A percentile compares a stretch with the other conserved stretches of the same genome.
Conservation (phyloP, 139 green algal genomes). For the Spirogloea muscicola region DNA sequence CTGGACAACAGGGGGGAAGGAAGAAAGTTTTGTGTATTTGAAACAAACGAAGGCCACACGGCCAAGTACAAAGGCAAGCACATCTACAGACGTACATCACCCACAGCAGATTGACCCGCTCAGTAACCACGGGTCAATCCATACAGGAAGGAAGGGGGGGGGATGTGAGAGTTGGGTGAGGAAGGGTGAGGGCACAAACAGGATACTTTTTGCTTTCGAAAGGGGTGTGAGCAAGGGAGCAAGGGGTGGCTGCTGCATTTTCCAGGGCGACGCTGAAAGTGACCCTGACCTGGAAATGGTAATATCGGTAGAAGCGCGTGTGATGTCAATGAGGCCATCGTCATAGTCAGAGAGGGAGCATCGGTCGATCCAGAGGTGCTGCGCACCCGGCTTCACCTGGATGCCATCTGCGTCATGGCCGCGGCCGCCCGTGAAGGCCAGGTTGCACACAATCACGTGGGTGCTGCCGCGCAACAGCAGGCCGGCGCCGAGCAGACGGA, state of each 20-base stretch:
- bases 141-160: too few relatives aligned
- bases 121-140: too few relatives aligned
- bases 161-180: too few relatives aligned
- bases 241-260: neutral
- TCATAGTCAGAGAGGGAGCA: constrained; percentile 22
- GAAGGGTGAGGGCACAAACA: too few relatives aligned
- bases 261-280: too few relatives aligned
- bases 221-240: neutral
- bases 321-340: constrained; percentile 27
- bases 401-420: constrained; percentile 7
- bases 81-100: too few relatives aligned
- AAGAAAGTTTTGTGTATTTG: too few relatives aligned
- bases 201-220: too few relatives aligned
- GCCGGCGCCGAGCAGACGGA: neutral
- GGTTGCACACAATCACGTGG: constrained; percentile 15
- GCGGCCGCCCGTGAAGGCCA: neutral
- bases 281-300: constrained; percentile 22
- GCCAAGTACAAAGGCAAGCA: too few relatives aligned
- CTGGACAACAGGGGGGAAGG: too few relatives aligned
- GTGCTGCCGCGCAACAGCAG: constrained; percentile 1
- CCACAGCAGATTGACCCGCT: too few relatives aligned
- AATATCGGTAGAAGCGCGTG: constrained; percentile 10
- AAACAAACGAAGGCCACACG: too few relatives aligned
- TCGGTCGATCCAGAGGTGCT: constrained; percentile 24
- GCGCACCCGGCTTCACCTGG: constrained; percentile 8